A percentile compares a stretch with the other conserved stretches of the same genome.
Conservation (phyloP, 345 rosid genomes). For the Zanthoxylum bungeanum region DNA sequence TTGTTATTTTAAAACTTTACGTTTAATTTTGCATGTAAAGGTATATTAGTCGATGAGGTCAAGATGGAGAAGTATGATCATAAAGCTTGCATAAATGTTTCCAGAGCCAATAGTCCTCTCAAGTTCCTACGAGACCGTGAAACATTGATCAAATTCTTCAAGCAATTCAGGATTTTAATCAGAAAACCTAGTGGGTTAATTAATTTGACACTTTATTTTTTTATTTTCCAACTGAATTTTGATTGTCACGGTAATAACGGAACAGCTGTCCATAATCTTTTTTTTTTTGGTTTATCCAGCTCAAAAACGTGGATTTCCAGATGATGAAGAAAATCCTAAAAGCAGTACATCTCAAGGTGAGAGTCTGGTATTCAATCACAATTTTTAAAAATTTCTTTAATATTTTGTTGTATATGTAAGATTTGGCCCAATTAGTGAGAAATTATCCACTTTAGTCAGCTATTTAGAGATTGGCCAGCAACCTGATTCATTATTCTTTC, state of each 20-base stretch:
- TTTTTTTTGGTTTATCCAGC: not conserved
- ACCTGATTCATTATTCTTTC: too few species aligned
- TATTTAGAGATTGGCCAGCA: too few species aligned
- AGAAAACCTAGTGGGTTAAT: not conserved
- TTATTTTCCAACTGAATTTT: not conserved
- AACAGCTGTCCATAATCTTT: too few species aligned
- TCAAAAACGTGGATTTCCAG: not conserved
- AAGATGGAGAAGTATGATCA: not conserved
- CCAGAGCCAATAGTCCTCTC: not conserved
- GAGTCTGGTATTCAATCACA: too few species aligned
- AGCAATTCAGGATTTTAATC: not conserved
- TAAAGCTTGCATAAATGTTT: not conserved
- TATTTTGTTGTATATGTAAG: too few species aligned
- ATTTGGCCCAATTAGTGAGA: too few species aligned
- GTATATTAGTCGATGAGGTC: not conserved
- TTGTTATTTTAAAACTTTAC: not conserved
- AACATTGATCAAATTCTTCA: not conserved
- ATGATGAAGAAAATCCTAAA: constrained; percentile 10
- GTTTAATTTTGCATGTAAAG: not conserved
- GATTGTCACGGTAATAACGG: too few species aligned
- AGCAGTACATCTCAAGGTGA: not conserved
- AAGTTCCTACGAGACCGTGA: not conserved
- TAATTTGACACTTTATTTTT: too few species aligned
- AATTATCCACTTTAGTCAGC: too few species aligned
- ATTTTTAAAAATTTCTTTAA: too few species aligned